phyloP scores from a whole-genome alignment of 2,329 filamentous ascomycete genomes.

The Trichothecium roseum region DNA sequence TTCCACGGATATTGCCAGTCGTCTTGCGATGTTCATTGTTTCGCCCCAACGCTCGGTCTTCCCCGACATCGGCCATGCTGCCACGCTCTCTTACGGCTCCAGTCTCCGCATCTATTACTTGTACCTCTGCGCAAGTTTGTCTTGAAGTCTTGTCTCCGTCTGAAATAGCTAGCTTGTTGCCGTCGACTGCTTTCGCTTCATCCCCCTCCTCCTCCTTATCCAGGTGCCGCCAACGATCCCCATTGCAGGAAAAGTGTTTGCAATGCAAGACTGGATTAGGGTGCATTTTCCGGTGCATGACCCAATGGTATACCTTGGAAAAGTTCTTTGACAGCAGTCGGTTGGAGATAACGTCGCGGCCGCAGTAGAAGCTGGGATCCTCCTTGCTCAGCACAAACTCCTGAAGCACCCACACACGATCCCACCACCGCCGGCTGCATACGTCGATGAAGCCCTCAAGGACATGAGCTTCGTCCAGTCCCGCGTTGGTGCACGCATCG shows the following conservation, averaged over 20 bases:
- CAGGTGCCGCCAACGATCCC: not conserved
- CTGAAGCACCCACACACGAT: conserved; percentile 17
- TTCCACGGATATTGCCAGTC: too few species aligned
- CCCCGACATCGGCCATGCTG: too few species aligned
- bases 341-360: not conserved
- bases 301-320: not conserved
- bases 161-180: not conserved
- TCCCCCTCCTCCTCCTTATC: not conserved
- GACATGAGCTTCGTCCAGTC: conserved; percentile 8
- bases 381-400: conserved; percentile 11
- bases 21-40: too few species aligned
- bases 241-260: not conserved
- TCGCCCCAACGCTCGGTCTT: too few species aligned
- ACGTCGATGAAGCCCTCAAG: conserved; percentile 5
- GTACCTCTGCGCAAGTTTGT: too few species aligned
- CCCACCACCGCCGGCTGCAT: conserved; percentile 13
- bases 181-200: not conserved
- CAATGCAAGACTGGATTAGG: not conserved
- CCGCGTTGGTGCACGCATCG: conserved; percentile 7
- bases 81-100: too few species aligned
- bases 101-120: too few species aligned
- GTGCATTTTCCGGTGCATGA: not conserved
- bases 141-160: not conserved
- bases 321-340: not conserved
- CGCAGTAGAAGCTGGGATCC: not conserved